Conservation (phyloP, 129 eudicot species). For the Oenanthe sinensis region DNA sequence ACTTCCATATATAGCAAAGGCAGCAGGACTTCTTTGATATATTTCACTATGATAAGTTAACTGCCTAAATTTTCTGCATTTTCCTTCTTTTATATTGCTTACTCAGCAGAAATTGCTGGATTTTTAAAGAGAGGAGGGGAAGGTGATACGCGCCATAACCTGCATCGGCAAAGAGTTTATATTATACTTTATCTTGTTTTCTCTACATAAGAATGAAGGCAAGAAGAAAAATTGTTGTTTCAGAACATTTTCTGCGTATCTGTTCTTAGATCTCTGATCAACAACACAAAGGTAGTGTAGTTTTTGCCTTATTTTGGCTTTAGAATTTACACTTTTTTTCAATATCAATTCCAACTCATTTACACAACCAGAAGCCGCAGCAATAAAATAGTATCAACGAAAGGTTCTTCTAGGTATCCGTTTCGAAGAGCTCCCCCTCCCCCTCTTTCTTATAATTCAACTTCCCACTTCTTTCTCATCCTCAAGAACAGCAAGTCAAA, state of each 20-base stretch:
- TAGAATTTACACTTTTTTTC: too few relatives aligned
- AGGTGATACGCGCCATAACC: not conserved
- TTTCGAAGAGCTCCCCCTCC: too few relatives aligned
- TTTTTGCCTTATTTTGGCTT: too few relatives aligned
- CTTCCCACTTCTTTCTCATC: too few relatives aligned
- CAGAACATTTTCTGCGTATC: not conserved
- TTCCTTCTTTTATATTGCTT: not conserved
- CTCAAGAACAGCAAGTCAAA: too few relatives aligned
- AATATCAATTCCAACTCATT: too few relatives aligned
- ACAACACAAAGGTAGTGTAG: too few relatives aligned
- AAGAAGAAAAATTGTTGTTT: not conserved
- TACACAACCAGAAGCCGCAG: too few relatives aligned
- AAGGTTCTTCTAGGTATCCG: too few relatives aligned
- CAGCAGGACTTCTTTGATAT: not conserved
- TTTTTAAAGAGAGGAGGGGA: not conserved
- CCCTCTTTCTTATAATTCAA: too few relatives aligned
- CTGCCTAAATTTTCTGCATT: not conserved
- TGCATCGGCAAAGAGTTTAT: not conserved
- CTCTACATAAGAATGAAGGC: not conserved
- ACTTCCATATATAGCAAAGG: not conserved
- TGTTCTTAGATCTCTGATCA: not conserved
- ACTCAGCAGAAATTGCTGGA: not conserved
- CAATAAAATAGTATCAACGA: too few relatives aligned
- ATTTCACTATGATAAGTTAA: not conserved
- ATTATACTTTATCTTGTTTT: not conserved